Conservation (phyloP, 2,329 filamentous ascomycete genomes). For the Xylaria polymorpha region DNA sequence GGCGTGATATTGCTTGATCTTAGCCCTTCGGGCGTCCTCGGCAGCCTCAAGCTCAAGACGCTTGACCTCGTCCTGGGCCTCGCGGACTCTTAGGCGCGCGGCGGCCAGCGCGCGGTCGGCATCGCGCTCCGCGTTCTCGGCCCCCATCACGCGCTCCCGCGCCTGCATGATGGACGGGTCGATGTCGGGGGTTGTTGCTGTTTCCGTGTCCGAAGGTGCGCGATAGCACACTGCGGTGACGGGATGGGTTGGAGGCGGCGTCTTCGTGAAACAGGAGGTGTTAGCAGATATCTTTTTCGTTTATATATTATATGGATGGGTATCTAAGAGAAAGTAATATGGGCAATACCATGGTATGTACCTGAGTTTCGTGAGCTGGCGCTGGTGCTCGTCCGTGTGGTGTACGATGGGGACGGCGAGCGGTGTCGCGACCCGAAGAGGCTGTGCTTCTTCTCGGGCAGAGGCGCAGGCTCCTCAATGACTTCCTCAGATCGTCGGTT, state of each 20-base stretch:
- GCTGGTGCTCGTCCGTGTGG: conserved; percentile 44
- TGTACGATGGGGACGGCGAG: conserved; percentile 42
- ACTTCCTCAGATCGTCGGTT: conserved; percentile 48
- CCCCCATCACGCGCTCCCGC: conserved; percentile 69
- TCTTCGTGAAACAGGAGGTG: conserved; percentile 21
- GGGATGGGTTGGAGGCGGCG: conserved; percentile 39
- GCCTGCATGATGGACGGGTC: conserved; percentile 73
- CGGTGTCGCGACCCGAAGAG: conserved; percentile 56
- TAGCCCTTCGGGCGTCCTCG: conserved; percentile 72
- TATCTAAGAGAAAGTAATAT: background rate
- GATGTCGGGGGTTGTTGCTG: conserved; percentile 59
- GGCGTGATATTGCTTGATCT: conserved; percentile 75
- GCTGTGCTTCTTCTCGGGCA: conserved; percentile 56
- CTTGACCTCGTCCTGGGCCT: conserved; percentile 72
- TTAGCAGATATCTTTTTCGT: conserved; percentile 20
- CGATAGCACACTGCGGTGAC: conserved; percentile 56
- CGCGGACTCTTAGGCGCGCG: conserved; percentile 68
- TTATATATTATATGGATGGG: background rate
- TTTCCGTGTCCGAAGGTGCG: conserved; percentile 59
- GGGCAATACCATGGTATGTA: conserved; percentile 32
- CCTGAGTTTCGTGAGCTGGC: conserved; percentile 43
- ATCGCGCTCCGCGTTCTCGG: conserved; percentile 72
- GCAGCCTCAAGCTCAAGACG: conserved; percentile 72
- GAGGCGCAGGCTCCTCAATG: conserved; percentile 62
- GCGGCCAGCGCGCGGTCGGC: conserved; percentile 72